A percentile compares a stretch with the other conserved stretches of the same genome.
Conservation (phyloP, 345 rosid genomes). For the Eucalyptus fibrosa region DNA sequence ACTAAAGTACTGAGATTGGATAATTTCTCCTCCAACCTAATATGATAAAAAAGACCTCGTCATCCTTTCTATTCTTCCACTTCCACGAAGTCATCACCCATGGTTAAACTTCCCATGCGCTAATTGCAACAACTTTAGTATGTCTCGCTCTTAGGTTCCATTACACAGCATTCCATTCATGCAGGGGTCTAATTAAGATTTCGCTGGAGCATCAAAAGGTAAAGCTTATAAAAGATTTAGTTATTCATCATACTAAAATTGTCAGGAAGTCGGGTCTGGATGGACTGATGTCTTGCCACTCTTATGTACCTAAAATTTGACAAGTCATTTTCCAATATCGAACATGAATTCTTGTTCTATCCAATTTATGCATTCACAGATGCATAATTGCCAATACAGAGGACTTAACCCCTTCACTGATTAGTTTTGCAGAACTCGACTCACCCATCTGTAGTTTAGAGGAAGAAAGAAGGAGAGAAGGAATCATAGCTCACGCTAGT, state of each 20-base stretch:
- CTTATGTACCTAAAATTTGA: neutral
- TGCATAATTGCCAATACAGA: neutral
- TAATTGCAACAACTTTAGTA: too few species aligned
- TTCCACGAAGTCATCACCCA: too few species aligned
- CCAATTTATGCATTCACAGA: neutral
- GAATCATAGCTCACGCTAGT: neutral
- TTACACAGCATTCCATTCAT: neutral
- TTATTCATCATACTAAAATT: neutral
- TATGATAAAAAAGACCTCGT: too few species aligned
- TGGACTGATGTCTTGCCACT: neutral
- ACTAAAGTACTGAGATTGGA: too few species aligned
- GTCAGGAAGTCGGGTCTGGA: neutral
- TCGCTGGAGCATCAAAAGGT: neutral
- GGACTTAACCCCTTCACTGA: neutral
- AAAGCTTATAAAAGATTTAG: neutral
- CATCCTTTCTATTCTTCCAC: too few species aligned
- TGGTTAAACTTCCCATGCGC: too few species aligned
- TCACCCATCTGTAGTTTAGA: slow-evolving; percentile 79
- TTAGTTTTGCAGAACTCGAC: neutral
- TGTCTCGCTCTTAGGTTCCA: neutral
- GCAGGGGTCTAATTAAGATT: neutral
- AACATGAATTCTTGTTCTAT: neutral
- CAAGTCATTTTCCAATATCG: neutral
- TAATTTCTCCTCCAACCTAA: too few species aligned
- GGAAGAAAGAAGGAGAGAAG: slow-evolving; percentile 2